Base-by-base conservation (phyloP, 2,329 filamentous ascomycete genomes). In the Cryphonectria parasitica region DNA sequence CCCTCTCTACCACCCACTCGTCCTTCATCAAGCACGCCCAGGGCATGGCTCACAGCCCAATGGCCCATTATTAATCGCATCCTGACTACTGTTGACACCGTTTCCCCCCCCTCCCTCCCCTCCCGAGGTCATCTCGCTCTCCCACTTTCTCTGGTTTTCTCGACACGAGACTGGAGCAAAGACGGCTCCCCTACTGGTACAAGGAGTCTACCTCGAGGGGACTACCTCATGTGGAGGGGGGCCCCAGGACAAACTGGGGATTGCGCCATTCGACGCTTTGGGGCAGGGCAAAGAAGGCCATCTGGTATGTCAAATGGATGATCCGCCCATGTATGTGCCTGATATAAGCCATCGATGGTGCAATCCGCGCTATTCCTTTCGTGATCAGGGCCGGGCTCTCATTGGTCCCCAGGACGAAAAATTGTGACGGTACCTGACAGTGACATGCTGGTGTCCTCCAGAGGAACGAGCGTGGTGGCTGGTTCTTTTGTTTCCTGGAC, bases 301-400 rank as follows among this genome's bases (percentile, higher is more conserved):
- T 71, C 66, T 72, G 49, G 62, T 49, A 62, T 31, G 60, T 64
- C 58, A 66, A 67, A 64, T 19, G 25, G 25, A 25, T 45, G 61
- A 45, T 64, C 34, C 34, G 36, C 61, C 39, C 61, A 64, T 45
- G 61, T 39, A 11, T 15, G 39, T 36, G 41, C 49, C 56, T 71
- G 69, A 70, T 72, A 60, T 58, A 67, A 68, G 72, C 64, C 67
- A 69, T 54, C 78, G 80, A 85, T 84, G 83, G 85, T 83, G 83
- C 84, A 83, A 85, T 85, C 83, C 79, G 81, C 83, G 83, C 83
- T 84, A 85, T 80, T 73, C 79, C 83, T 82, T 82, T 84, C 82
- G 82, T 82, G 81, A 83, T 81, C 70, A 72, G 62, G 81, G 81
- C 64, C 64, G n/a, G 67, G 28, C 34, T 36, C 52, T 70, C 54